Conservation (phyloP, 345 rosid genomes). For the Streptanthus diversifolius region DNA sequence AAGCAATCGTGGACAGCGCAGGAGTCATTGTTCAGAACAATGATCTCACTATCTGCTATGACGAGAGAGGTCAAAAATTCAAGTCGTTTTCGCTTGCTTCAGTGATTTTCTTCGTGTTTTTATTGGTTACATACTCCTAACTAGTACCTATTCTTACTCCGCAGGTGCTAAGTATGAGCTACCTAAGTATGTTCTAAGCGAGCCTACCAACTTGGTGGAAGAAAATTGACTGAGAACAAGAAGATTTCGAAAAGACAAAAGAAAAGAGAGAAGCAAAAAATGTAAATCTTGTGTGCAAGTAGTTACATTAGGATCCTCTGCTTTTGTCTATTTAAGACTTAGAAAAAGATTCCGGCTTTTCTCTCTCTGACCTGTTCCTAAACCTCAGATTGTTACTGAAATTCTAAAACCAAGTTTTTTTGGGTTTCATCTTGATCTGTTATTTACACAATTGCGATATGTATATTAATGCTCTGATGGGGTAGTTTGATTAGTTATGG, state of each 20-base stretch:
- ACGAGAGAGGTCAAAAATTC: constrained; percentile 65
- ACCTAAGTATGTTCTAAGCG: constrained; percentile 88
- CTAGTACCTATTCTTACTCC: constrained; percentile 1
- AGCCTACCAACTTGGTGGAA: constrained; percentile 78
- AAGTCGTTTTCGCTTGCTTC: background rate
- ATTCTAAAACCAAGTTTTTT: background rate
- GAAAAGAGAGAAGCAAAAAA: background rate
- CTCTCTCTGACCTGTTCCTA: constrained; percentile 22
- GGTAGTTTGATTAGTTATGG: constrained; percentile 1
- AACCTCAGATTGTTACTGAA: constrained; percentile 18
- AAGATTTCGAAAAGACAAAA: constrained; percentile 12
- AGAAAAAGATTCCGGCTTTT: background rate
- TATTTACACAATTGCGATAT: background rate
- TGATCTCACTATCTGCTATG: constrained; percentile 79
- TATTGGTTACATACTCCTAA: background rate
- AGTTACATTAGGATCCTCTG: constrained; percentile 36
- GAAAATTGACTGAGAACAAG: constrained; percentile 39
- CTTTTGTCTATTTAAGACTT: constrained; percentile 29
- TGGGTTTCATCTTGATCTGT: constrained; percentile 11
- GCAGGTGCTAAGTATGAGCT: constrained; percentile 94
- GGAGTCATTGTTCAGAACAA: constrained; percentile 79
- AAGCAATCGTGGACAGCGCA: constrained; percentile 81
- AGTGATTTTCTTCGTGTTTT: background rate
- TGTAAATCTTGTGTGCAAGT: constrained; percentile 37
- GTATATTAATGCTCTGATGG: constrained; percentile 6